Percentiles rank a stretch among this genome's conserved stretches.
Evolutionary conservation across 805 yeast genomes (phyloP).

Genomic region (Pichia insulana): DNA sequence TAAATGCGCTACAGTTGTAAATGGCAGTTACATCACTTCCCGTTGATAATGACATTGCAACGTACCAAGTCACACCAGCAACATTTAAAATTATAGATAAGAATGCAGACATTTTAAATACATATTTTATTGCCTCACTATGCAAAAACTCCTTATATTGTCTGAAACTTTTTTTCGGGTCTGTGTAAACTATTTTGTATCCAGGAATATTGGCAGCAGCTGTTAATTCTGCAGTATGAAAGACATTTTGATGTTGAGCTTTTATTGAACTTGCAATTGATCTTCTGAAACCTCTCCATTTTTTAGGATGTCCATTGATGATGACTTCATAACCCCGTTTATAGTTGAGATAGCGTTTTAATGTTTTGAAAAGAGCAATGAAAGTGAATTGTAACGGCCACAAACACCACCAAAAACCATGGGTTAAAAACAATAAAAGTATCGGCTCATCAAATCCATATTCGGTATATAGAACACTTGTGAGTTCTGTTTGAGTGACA

Average conservation of each 20-base stretch:
- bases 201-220: slow-evolving; percentile 21
- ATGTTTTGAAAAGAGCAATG: slow-evolving; percentile 40
- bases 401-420: slow-evolving; percentile 65
- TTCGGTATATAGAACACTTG: slow-evolving; percentile 54
- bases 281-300: slow-evolving; percentile 26
- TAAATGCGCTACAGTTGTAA: slow-evolving; percentile 83
- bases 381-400: slow-evolving; percentile 59
- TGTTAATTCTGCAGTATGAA: slow-evolving; percentile 30
- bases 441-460: slow-evolving; percentile 61
- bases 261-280: slow-evolving; percentile 31
- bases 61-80: slow-evolving; percentile 83
- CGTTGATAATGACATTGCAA: slow-evolving; percentile 71
- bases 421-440: slow-evolving; percentile 57
- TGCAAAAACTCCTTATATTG: slow-evolving; percentile 27
- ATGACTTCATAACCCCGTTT: slow-evolving; percentile 15
- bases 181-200: slow-evolving; percentile 24
- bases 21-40: slow-evolving; percentile 86
- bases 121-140: slow-evolving; percentile 42
- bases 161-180: slow-evolving; percentile 23
- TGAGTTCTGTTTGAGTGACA: slow-evolving; percentile 73
- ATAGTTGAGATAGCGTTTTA: slow-evolving; percentile 19
- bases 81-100: slow-evolving; percentile 52
- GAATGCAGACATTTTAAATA: slow-evolving; percentile 34
- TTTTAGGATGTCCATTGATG: slow-evolving; percentile 13
- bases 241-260: slow-evolving; percentile 36